phyloP scores from a whole-genome alignment of 2,329 filamentous ascomycete genomes.

The Pseudofabraea citricarpa region DNA sequence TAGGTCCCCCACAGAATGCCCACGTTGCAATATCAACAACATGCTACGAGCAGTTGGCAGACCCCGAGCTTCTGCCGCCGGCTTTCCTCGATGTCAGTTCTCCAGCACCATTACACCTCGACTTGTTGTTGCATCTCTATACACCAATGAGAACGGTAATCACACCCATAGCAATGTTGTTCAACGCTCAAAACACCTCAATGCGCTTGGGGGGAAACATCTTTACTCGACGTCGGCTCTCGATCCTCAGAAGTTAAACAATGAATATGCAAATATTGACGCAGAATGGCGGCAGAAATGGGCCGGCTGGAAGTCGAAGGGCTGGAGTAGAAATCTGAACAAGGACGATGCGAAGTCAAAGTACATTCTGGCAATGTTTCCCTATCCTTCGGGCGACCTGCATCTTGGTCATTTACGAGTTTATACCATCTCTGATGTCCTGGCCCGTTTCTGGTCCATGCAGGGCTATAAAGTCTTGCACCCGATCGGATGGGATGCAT shows the following conservation, averaged over 20 bases:
- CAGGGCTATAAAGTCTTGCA: slow-evolving; percentile 72
- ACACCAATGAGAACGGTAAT: neutral
- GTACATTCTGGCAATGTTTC: slow-evolving; percentile 89
- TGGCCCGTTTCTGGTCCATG: slow-evolving; percentile 72
- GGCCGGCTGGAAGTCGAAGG: slow-evolving; percentile 3
- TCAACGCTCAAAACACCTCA: no score
- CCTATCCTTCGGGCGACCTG: slow-evolving; percentile 81
- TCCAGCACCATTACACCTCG: no score
- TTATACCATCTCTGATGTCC: slow-evolving; percentile 84
- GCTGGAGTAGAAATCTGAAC: neutral
- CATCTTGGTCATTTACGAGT: slow-evolving; percentile 86
- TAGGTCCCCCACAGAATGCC: no score
- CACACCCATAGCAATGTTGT: no score
- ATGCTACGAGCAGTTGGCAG: neutral
- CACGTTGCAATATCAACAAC: no score
- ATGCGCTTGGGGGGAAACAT: no score
- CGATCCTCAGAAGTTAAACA: no score
- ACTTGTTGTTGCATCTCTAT: no score
- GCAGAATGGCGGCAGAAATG: slow-evolving; percentile 23
- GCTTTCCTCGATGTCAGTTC: neutral
- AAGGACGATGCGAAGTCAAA: slow-evolving; percentile 30
- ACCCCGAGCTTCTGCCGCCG: neutral
- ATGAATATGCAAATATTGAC: no score
- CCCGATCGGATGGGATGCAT: slow-evolving; percentile 95
- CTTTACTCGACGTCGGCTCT: no score